Evolutionary conservation across 257 asterid species (phyloP).

Genomic region (Handroanthus guayacan): DNA sequence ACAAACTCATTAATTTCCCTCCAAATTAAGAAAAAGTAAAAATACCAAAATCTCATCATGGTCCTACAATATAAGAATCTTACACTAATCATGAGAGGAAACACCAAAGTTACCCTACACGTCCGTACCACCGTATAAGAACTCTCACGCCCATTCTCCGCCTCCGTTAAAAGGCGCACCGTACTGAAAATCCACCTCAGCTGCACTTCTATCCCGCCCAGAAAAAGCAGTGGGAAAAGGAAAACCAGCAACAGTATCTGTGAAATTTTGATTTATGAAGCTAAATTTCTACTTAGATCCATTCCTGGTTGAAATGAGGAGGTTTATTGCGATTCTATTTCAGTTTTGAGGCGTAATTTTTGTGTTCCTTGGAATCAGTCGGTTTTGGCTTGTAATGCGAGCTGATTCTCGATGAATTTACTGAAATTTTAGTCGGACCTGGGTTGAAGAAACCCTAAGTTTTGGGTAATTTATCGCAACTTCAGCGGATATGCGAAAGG

Average conservation of each 20-base stretch:
- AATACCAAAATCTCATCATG: neutral
- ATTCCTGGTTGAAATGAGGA: conserved; percentile 30
- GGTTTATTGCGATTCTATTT: conserved; percentile 9
- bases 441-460: conserved; percentile 35
- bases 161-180: conserved; percentile 41
- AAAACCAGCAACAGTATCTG: neutral
- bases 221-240: conserved; percentile 17
- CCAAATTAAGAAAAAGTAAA: neutral
- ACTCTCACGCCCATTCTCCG: conserved; percentile 39
- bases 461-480: conserved; percentile 38
- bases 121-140: conserved; percentile 36
- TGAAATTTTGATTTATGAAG: neutral
- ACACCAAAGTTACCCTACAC: conserved; percentile 33
- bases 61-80: conserved; percentile 18
- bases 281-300: conserved; percentile 17
- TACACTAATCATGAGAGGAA: conserved; percentile 29
- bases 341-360: conserved; percentile 27
- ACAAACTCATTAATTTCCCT: neutral
- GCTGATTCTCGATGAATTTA: conserved; percentile 35
- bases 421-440: conserved; percentile 22
- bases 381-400: conserved; percentile 45
- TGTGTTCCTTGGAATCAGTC: conserved; percentile 9
- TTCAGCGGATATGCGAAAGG: conserved; percentile 53
- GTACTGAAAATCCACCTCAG: conserved; percentile 51
- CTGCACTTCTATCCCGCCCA: conserved; percentile 41